A percentile compares a stretch with the other conserved stretches of the same genome.
These are phyloP conservation scores for Corylus avellana DNA, from an alignment of 306 rosid species.

Conservation along the genomic window DNA sequence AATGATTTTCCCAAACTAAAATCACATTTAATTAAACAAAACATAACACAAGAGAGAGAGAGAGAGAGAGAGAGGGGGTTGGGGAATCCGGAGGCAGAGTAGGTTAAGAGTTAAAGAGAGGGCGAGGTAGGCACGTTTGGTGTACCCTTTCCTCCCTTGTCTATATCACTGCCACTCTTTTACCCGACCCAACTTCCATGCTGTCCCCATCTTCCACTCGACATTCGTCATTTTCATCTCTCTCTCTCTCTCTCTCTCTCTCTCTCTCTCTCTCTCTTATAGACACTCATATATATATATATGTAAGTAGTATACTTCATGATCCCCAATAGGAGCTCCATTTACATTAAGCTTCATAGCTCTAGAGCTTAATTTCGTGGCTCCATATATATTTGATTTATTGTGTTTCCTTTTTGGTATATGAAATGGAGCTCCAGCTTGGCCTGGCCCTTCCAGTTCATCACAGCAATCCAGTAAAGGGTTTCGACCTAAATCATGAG, in stretches of 20 bases:
- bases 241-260: constrained; percentile 32
- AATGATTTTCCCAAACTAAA: neutral
- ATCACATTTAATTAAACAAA: neutral
- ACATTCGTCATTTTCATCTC: constrained; percentile 46
- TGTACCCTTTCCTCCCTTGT: constrained; percentile 49
- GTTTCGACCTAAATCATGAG: constrained; percentile 31
- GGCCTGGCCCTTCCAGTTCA: constrained; percentile 50
- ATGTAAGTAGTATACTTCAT: neutral
- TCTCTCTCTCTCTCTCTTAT: neutral
- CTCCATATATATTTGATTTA: neutral
- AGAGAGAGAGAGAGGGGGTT: constrained; percentile 8
- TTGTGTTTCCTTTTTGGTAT: constrained; percentile 19
- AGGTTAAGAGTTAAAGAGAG: constrained; percentile 30
- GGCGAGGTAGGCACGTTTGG: constrained; percentile 49
- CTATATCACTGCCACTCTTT: constrained; percentile 63
- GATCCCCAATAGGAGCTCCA: constrained; percentile 31
- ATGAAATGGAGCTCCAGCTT: constrained; percentile 69
- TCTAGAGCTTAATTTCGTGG: neutral
- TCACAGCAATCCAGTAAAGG: constrained; percentile 22
- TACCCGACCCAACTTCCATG: constrained; percentile 80
- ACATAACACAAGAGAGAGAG: neutral
- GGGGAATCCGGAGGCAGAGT: constrained; percentile 26
- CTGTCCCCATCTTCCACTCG: constrained; percentile 57
- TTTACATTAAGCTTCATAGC: constrained; percentile 11
- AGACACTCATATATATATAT: too few species aligned